A percentile compares a stretch with the other conserved stretches of the same genome.
These are phyloP conservation scores for Cystodermella granulosa DNA, from an alignment of 1,284 basidiomycete species.

Conservation along the genomic window DNA sequence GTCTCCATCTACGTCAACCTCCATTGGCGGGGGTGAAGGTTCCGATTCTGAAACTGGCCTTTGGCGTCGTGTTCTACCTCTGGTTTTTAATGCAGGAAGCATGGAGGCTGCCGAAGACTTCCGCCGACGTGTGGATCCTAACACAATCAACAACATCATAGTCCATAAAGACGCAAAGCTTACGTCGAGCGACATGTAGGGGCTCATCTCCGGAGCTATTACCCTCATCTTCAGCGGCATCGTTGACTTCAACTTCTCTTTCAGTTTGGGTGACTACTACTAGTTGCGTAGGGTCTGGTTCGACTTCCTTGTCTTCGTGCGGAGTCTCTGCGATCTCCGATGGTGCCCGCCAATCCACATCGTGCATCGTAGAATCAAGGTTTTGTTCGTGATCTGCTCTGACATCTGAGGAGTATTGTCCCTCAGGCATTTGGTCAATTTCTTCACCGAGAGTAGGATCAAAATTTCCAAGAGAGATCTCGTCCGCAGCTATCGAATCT, in stretches of 20 bases:
- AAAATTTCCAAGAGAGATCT: too few species aligned
- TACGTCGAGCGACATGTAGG: slow-evolving; percentile 32
- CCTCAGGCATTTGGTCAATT: too few species aligned
- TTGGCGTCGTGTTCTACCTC: slow-evolving; percentile 29
- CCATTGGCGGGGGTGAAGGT: slow-evolving; percentile 17
- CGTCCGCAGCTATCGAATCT: too few species aligned
- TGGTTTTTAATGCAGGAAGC: slow-evolving; percentile 22
- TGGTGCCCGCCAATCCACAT: too few species aligned
- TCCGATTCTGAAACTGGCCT: slow-evolving; percentile 25
- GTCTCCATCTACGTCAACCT: slow-evolving; percentile 27
- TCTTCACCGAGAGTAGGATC: too few species aligned
- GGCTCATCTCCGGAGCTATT: slow-evolving; percentile 30
- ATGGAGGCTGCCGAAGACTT: slow-evolving; percentile 31
- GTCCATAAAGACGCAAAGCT: neutral
- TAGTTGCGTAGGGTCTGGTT: neutral
- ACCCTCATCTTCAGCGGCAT: slow-evolving; percentile 13
- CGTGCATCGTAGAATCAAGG: too few species aligned
- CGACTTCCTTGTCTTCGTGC: neutral
- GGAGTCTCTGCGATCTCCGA: neutral
- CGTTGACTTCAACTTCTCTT: neutral
- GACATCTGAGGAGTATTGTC: too few species aligned
- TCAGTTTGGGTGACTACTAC: neutral
- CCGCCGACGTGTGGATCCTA: slow-evolving; percentile 37
- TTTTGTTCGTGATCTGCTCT: too few species aligned
- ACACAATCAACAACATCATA: neutral